Conservation (phyloP, 306 rosid species). For the Mucuna pruriens region DNA sequence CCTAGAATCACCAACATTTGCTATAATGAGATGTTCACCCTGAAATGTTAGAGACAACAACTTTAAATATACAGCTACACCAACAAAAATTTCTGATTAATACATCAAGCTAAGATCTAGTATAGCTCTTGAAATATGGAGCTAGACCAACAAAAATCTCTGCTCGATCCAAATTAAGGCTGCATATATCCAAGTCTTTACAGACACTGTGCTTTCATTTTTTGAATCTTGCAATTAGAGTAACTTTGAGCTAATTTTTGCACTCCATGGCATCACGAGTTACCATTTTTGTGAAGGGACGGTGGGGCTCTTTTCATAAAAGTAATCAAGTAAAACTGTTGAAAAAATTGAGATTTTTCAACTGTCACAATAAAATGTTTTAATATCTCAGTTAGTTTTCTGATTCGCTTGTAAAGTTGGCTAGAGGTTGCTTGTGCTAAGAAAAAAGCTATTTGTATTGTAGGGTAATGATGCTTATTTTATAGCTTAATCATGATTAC, state of each 20-base stretch:
- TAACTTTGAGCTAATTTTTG: background rate
- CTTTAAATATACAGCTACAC: too few relatives aligned
- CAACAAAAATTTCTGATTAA: conserved; percentile 13
- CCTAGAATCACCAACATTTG: conserved; percentile 72
- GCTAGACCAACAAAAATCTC: background rate
- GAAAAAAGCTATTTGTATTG: too few relatives aligned
- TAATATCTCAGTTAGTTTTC: too few relatives aligned
- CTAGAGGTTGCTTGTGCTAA: too few relatives aligned
- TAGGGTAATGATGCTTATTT: too few relatives aligned
- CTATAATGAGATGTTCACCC: conserved; percentile 63
- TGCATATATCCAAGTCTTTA: background rate
- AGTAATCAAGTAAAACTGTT: background rate
- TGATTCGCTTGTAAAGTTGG: too few relatives aligned
- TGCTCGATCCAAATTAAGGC: background rate
- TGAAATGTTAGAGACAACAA: conserved; percentile 32
- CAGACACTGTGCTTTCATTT: background rate
- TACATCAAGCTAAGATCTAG: background rate
- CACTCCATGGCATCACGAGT: background rate
- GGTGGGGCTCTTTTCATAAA: background rate
- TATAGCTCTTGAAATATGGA: background rate
- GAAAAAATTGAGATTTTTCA: too few relatives aligned
- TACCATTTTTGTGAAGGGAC: background rate
- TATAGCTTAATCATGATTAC: too few relatives aligned
- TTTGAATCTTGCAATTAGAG: background rate
- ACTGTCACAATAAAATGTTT: too few relatives aligned